Evolutionary conservation across 352 stramenopile species (phyloP), one percentile per base, ranked within the genome.

Genomic region (Aphanomyces euteiches): DNA sequence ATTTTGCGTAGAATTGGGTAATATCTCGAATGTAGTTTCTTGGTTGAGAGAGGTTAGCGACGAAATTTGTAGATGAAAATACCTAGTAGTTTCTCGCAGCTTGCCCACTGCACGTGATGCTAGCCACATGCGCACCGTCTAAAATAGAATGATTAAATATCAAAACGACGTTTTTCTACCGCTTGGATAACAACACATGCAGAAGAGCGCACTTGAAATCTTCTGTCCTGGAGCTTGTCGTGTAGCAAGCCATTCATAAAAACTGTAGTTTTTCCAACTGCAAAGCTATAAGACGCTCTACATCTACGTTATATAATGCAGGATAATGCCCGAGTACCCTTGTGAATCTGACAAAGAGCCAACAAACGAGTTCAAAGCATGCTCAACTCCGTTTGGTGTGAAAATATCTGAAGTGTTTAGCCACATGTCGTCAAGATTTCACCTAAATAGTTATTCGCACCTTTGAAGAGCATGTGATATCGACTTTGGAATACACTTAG

Each of bases 81-180:
- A 69, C 63, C 50, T 41, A 15, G 41, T 34, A 19, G 63, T 19
- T 43, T 69, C n/a, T 2, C 41, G 6, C 7, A 69, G 40, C 12
- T 34, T 47, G 5, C 34, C 37, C 12, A 69, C 63, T 17, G 13
- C 8, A 13, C 54, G 7, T 34, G 37, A 59, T 17, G 63, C 63
- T 34, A 28, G 41, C 63, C 63, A 69, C 63, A 69, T 69, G 17
- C 63, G 47, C 12, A 69, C 19, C 0, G 63, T 60, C 63, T 69
- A 53, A 21, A 34, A 7, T 43, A 3, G 6, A 45, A 6, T 39
- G 4, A 34, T 60, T 10, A 54, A 19, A 21, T 3, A 69, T 43
- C 37, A 8, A 56, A 57, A 37, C 3, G 34, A n/a, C 10, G 2
- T 50, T 50, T 50, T 50, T 50, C 0, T 60, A 69, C 63, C 50